Conservation (phyloP, 805 yeast genomes). For the Teunomyces gatunensis region DNA sequence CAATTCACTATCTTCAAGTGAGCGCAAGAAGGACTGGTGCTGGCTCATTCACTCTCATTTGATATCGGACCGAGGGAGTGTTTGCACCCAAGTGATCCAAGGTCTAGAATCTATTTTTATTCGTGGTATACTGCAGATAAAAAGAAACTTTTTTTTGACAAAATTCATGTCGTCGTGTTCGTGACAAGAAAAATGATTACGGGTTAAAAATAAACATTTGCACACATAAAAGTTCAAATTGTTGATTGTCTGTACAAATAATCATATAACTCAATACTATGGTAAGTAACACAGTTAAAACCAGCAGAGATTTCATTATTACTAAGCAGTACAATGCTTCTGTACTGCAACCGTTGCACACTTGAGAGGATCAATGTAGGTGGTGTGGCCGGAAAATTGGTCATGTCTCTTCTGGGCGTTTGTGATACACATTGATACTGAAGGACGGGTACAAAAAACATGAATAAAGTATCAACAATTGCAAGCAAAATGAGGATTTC, state of each 20-base stretch:
- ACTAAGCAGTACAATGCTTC: too few species aligned
- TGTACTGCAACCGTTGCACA: too few species aligned
- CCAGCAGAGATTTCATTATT: too few species aligned
- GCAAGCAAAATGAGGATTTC: neutral
- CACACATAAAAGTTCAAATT: neutral
- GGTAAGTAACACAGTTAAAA: neutral
- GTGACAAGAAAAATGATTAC: constrained; percentile 1
- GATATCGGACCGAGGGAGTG: neutral
- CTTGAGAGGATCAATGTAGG: too few species aligned
- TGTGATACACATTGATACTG: too few species aligned
- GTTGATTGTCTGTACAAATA: neutral
- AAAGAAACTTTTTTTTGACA: neutral
- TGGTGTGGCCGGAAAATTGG: too few species aligned
- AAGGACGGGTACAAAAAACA: too few species aligned
- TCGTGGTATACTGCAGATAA: neutral
- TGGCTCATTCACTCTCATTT: constrained; percentile 3
- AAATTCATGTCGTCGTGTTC: neutral
- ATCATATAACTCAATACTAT: neutral
- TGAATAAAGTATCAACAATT: too few species aligned
- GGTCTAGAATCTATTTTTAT: neutral
- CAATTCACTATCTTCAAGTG: constrained; percentile 20
- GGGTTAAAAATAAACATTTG: constrained; percentile 1
- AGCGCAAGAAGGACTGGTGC: constrained; percentile 15
- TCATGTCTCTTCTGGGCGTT: too few species aligned
- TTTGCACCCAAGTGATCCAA: neutral